Conservation (phyloP, 208 protist genomes). For the Trypanosoma vivax region DNA sequence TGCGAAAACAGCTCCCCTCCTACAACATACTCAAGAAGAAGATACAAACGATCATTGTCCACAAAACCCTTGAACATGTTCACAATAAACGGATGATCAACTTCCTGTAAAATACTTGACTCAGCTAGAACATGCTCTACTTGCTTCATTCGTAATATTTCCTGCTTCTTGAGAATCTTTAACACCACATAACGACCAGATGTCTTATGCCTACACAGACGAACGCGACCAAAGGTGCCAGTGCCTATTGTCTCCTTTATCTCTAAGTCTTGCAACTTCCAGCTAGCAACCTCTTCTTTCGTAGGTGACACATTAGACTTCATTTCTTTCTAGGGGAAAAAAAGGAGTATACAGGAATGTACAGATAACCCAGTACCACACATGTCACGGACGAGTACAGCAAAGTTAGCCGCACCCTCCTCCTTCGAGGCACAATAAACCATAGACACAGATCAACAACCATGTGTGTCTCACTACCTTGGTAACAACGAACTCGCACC, state of each 20-base stretch:
- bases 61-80: conserved; percentile 94
- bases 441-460: neutral
- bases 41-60: conserved; percentile 89
- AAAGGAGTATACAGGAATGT: neutral
- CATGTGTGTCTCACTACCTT: too few relatives aligned
- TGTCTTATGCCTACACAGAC: conserved; percentile 83
- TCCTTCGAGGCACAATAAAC: neutral
- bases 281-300: conserved; percentile 58
- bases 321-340: conserved; percentile 10
- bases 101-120: conserved; percentile 88
- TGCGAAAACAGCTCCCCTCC: conserved; percentile 91
- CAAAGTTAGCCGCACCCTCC: too few relatives aligned
- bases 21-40: conserved; percentile 93
- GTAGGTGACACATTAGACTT: conserved; percentile 12
- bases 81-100: conserved; percentile 94
- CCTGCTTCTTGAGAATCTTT: conserved; percentile 90
- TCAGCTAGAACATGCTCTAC: conserved; percentile 92
- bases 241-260: conserved; percentile 87
- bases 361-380: too few relatives aligned
- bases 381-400: too few relatives aligned
- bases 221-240: conserved; percentile 93
- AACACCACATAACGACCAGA: conserved; percentile 79
- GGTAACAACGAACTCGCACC: too few relatives aligned
- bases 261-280: conserved; percentile 88
- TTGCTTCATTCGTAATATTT: conserved; percentile 87